phyloP scores from a whole-genome alignment of 1,139 yeast species.

The Casaregolazyma suthepensis region DNA sequence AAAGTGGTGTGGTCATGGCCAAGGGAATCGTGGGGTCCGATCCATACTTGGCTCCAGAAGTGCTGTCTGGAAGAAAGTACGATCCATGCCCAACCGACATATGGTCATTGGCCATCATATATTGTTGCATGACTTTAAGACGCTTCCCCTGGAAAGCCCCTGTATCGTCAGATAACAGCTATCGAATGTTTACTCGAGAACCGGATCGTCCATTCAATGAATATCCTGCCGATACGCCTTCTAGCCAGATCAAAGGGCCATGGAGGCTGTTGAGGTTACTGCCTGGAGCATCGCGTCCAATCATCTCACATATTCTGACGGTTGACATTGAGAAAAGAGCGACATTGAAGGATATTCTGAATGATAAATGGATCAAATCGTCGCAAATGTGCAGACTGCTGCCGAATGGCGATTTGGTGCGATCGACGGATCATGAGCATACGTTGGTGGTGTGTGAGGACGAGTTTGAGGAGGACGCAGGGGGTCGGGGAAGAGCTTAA shows the following conservation, averaged over 20 bases:
- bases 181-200: constrained; percentile 46
- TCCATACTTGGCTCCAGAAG: constrained; percentile 97
- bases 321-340: constrained; percentile 67
- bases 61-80: constrained; percentile 61
- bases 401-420: constrained; percentile 38
- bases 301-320: constrained; percentile 67
- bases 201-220: constrained; percentile 8
- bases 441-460: constrained; percentile 47
- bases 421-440: constrained; percentile 51
- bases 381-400: constrained; percentile 44
- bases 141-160: constrained; percentile 98
- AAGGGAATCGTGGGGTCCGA: constrained; percentile 97
- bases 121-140: constrained; percentile 90
- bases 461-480: background rate
- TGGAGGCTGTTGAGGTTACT: constrained; percentile 79
- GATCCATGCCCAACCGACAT: constrained; percentile 92
- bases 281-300: constrained; percentile 79
- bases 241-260: constrained; percentile 54
- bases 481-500: background rate
- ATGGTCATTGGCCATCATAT: constrained; percentile 94
- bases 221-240: constrained; percentile 9
- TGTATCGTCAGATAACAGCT: constrained; percentile 77
- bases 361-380: constrained; percentile 66
- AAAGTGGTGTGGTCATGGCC: constrained; percentile 67
- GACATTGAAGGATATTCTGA: constrained; percentile 56